Evolutionary conservation across 352 stramenopile genomes (phyloP).

Genomic region (Thraustotheca clavata): DNA sequence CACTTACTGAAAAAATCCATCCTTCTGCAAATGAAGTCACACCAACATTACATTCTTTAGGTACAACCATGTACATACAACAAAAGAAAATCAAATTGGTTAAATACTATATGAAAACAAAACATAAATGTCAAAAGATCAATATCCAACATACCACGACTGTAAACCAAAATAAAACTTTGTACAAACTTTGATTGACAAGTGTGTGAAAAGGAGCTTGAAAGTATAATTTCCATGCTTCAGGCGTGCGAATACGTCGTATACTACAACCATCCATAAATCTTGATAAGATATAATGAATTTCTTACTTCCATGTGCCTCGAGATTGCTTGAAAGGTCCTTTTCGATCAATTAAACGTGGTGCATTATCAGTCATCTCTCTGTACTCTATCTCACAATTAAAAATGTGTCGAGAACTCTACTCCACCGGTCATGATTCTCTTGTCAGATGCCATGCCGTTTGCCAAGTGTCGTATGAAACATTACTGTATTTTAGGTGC

Average conservation of each 20-base stretch:
- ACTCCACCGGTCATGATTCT: too few relatives aligned
- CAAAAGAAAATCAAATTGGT: constrained; percentile 54
- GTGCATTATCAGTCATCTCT: neutral
- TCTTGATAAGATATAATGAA: neutral
- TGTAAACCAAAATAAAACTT: constrained; percentile 44
- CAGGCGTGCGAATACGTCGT: constrained; percentile 56
- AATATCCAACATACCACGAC: constrained; percentile 26
- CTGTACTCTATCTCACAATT: neutral
- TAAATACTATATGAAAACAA: constrained; percentile 44
- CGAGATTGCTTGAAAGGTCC: constrained; percentile 2
- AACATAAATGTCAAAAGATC: neutral
- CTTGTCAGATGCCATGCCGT: too few relatives aligned
- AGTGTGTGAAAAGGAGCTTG: constrained; percentile 78
- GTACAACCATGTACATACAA: constrained; percentile 64
- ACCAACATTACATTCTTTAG: constrained; percentile 48
- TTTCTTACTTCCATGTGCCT: constrained; percentile 19
- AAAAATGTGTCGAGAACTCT: too few relatives aligned
- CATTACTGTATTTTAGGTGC: too few relatives aligned
- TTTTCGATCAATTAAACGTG: neutral
- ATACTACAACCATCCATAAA: constrained; percentile 33
- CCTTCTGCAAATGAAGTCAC: constrained; percentile 62
- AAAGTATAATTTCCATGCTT: constrained; percentile 80
- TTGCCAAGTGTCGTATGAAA: too few relatives aligned
- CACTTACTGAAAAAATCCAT: constrained; percentile 75
- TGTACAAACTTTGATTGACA: constrained; percentile 73